Evolutionary conservation across 1,284 basidiomycete genomes (phyloP).

Genomic region (Coniophora puteana): DNA sequence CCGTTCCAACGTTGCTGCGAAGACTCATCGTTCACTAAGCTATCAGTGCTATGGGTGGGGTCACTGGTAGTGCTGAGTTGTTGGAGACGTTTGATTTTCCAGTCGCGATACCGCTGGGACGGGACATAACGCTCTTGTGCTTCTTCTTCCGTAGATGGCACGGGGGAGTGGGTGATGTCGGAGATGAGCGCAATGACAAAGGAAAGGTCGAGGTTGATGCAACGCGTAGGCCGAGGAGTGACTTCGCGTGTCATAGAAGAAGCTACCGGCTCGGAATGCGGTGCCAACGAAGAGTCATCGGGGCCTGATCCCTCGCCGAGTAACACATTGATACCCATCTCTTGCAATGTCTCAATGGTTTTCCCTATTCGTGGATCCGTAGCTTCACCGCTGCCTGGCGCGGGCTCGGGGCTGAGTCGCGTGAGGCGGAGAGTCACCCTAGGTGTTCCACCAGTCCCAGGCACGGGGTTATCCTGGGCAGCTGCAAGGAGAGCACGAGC

Average conservation of each 20-base stretch:
- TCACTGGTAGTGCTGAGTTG: slow-evolving; percentile 8
- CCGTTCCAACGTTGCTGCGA: slow-evolving; percentile 25
- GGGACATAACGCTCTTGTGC: slow-evolving; percentile 63
- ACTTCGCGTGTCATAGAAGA: slow-evolving; percentile 23
- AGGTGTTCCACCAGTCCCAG: slow-evolving; percentile 22
- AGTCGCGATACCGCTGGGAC: slow-evolving; percentile 49
- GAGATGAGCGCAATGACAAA: slow-evolving; percentile 80
- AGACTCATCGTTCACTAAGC: no score
- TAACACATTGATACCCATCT: slow-evolving; percentile 63
- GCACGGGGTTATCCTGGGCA: slow-evolving; percentile 47
- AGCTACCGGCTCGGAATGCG: slow-evolving; percentile 12
- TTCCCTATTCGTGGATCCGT: slow-evolving; percentile 57
- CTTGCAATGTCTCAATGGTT: slow-evolving; percentile 52
- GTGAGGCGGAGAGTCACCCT: slow-evolving; percentile 64
- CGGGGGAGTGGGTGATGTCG: slow-evolving; percentile 72
- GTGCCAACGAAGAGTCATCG: slow-evolving; percentile 22
- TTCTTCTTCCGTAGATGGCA: slow-evolving; percentile 55
- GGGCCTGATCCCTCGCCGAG: slow-evolving; percentile 53
- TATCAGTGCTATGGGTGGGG: no score
- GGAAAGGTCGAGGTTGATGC: slow-evolving; percentile 79
- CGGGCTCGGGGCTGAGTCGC: slow-evolving; percentile 50
- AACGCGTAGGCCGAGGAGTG: slow-evolving; percentile 56
- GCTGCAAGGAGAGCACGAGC: slow-evolving; percentile 59
- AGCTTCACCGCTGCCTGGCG: slow-evolving; percentile 22
- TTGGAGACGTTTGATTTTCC: slow-evolving; percentile 44